phyloP scores from a whole-genome alignment of 805 yeast genomes.

The Kluyveromyces dobzhanskii region DNA sequence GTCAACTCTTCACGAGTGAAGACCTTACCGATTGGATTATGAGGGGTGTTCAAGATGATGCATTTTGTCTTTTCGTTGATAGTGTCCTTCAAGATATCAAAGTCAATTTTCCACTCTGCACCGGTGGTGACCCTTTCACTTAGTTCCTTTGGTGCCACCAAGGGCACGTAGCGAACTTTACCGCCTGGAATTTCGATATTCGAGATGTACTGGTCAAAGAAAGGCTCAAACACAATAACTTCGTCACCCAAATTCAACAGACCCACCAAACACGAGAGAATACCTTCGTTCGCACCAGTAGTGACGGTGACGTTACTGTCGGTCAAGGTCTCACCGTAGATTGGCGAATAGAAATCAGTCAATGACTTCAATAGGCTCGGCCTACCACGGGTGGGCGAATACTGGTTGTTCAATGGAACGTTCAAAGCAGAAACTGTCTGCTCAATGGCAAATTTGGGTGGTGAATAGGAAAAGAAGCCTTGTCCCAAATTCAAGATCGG shows the following conservation, averaged over 20 bases:
- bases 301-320: conserved; percentile 55
- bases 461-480: conserved; percentile 93
- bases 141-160: conserved; percentile 75
- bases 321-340: conserved; percentile 45
- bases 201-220: conserved; percentile 93
- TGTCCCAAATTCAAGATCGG: conserved; percentile 88
- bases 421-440: conserved; percentile 75
- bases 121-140: conserved; percentile 59
- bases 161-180: conserved; percentile 75
- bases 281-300: conserved; percentile 97
- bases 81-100: conserved; percentile 63
- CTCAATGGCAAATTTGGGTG: conserved; percentile 84
- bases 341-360: conserved; percentile 61
- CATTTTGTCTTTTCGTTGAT: conserved; percentile 73
- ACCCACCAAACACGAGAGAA: conserved; percentile 76
- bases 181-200: conserved; percentile 94
- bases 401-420: conserved; percentile 74
- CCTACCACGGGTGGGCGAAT: conserved; percentile 86
- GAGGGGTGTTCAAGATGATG: conserved; percentile 87
- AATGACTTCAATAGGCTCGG: conserved; percentile 65
- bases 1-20: conserved; percentile 68
- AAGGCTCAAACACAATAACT: conserved; percentile 93
- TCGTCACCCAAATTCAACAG: conserved; percentile 84
- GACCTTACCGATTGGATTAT: conserved; percentile 92
- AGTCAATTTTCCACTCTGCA: conserved; percentile 80